These are phyloP conservation scores for Jacaranda mimosifolia DNA, from an alignment of 257 asterid species.

Conservation along the genomic window DNA sequence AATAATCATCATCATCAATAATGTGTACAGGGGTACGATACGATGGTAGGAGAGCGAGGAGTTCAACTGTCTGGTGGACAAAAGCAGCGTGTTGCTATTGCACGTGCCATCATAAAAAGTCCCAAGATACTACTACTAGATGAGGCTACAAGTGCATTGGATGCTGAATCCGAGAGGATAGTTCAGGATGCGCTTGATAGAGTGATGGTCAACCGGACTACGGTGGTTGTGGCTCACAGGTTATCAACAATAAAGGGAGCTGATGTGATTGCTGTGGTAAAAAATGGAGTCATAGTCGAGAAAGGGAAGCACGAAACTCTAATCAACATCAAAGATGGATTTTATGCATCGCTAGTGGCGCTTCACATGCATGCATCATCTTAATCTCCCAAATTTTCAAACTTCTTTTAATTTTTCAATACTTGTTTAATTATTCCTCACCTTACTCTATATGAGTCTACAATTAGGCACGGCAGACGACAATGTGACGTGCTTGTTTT, in stretches of 20 bases:
- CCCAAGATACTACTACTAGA: constrained; percentile 80
- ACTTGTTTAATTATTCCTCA: too few relatives aligned
- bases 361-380: constrained; percentile 63
- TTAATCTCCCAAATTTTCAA: background rate
- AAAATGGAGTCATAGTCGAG: constrained; percentile 80
- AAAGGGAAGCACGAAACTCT: constrained; percentile 79
- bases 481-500: too few relatives aligned
- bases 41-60: constrained; percentile 86
- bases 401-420: too few relatives aligned
- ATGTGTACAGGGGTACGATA: constrained; percentile 66
- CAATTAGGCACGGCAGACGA: too few relatives aligned
- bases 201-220: constrained; percentile 78
- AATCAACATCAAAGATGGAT: constrained; percentile 67
- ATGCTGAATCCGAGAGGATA: constrained; percentile 82
- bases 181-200: constrained; percentile 86
- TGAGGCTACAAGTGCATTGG: constrained; percentile 90
- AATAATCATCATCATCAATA: too few relatives aligned
- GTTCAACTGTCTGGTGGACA: constrained; percentile 88
- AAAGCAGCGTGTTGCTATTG: constrained; percentile 91
- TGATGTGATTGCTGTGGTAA: constrained; percentile 81
- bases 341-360: constrained; percentile 74
- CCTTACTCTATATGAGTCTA: too few relatives aligned
- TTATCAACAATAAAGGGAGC: constrained; percentile 83
- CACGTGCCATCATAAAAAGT: constrained; percentile 78
- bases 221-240: constrained; percentile 87